Evolutionary conservation across 2,329 filamentous ascomycete species (phyloP), one percentile per base, ranked within the genome.

Genomic region (Coniella vitis): DNA sequence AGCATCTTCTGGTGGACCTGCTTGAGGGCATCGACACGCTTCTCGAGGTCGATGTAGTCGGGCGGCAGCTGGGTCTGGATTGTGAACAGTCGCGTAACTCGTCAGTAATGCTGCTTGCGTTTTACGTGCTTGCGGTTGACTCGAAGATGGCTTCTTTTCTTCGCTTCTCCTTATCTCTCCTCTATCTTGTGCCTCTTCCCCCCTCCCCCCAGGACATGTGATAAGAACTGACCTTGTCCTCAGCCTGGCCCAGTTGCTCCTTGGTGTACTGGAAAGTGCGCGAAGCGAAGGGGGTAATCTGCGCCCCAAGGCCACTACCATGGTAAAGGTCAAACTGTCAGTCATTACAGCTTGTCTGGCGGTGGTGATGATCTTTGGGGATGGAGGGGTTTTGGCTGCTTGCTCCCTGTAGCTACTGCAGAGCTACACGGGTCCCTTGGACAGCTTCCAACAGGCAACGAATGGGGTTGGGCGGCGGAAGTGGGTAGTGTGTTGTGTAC

Each of bases 41-140:
- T 96, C 81, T 98, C 93, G 54, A 98, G 86, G 70, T 97, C 90
- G 65, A 96, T 87, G 71, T 98, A 98, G 71, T 97, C 93, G 59
- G 90, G 85, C 39, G 93, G 93, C 38, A 98, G 87, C 72, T 97
- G 86, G 56, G 93, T 98, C 89, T 95, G 60, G 54, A 48, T 45
- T n/a, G 32, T 46, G 13, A 9, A 12, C 17, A 38, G 44, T 48
- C 38, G 29, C 40, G 36, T 19, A 29, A 40, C 19, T 43, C 47
- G 7, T 43, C 16, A 34, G 38, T 32, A 41, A 21, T 31, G 36
- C 9, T 20, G 17, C 31, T 21, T 22, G 14, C 16, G 38, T 21
- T 14, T 25, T 38, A n/a, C n/a, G 25, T 10, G 10, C 10, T 29
- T 29, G 25, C 25, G 25, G 25, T 29, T 10, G 25, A 5, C 10